Base-by-base conservation (phyloP, 73 alveolate species). In the Paramecium primaurelia region DNA sequence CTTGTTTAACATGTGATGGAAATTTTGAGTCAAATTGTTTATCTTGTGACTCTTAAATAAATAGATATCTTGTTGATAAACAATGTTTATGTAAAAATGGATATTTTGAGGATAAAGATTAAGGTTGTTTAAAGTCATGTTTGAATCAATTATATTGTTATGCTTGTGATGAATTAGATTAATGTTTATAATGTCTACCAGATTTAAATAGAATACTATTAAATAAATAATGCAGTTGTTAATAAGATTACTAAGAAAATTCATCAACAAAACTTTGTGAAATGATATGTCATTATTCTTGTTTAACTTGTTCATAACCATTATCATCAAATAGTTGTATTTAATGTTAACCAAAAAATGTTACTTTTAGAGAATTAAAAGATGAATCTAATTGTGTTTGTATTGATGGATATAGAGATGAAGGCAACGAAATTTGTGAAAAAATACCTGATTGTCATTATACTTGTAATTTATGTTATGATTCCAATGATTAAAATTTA, bases 1-100 rank as follows among this genome's bases (percentile, higher is more conserved):
- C 92, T 11, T 83, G 92, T 47, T 38, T 83, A 18, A 42, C 92
- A 37, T 83, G 92, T 54, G 58, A 37, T 83, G 92, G 92, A n/a
- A 12, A 36, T 44, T 32, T 36, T 0, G 18, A 83, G 5, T 36
- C 36, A 5, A n/a, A 73, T 73, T 73, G 87, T n/a, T 30, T 37
- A 14, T 37, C 26, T 14, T 73, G 59, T 44, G 34, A 73, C 18
- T 16, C 16, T 4, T 10, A 20, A 25, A 10, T 30, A 37, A 10
- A 73, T 12, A 32, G 59, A 4, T 10, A 34, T 0, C 38, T 30
- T 37, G 12, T 10, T 73, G 87, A 44, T 73, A 30, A 37, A 9
- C n/a, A 73, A 37, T 73, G 87, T 73, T 1, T n/a, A 0, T 73
- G 87, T 73, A 36, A 25, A 8, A 37, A 8, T 16, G 87, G 87